A percentile compares a stretch with the other conserved stretches of the same genome.
phyloP scores from a whole-genome alignment of 441 rosid species.

The Pelargonium fulgidum region DNA sequence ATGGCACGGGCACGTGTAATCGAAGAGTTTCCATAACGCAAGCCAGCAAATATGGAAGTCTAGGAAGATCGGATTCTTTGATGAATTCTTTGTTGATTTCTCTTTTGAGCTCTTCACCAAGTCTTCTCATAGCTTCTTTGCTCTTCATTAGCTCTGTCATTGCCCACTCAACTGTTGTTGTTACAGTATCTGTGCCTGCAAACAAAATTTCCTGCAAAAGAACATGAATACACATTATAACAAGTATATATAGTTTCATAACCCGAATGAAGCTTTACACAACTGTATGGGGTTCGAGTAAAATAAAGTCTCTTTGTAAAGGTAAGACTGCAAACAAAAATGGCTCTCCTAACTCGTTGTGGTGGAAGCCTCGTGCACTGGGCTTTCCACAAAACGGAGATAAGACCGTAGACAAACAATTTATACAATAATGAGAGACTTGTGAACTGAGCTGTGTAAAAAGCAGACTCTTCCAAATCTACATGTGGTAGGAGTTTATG shows the following conservation, averaged over 20 bases:
- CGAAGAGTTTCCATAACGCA: background rate
- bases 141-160: slow-evolving; percentile 18
- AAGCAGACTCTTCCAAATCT: too few species aligned
- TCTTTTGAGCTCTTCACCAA: slow-evolving; percentile 15
- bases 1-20: background rate
- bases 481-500: too few species aligned
- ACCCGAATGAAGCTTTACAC: too few species aligned
- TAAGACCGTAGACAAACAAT: too few species aligned
- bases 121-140: slow-evolving; percentile 18
- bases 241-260: too few species aligned
- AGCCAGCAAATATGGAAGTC: background rate
- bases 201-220: slow-evolving; percentile 23
- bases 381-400: too few species aligned
- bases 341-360: too few species aligned
- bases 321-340: too few species aligned
- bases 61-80: slow-evolving; percentile 3
- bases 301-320: too few species aligned
- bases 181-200: slow-evolving; percentile 23
- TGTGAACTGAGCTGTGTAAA: too few species aligned
- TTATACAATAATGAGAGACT: too few species aligned
- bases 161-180: slow-evolving; percentile 25
- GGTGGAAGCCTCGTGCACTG: too few species aligned
- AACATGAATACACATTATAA: background rate
- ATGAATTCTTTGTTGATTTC: background rate
- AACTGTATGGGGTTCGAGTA: background rate